Conservation (phyloP, 2,329 filamentous ascomycete genomes). For the Talaromyces amestolkiae region DNA sequence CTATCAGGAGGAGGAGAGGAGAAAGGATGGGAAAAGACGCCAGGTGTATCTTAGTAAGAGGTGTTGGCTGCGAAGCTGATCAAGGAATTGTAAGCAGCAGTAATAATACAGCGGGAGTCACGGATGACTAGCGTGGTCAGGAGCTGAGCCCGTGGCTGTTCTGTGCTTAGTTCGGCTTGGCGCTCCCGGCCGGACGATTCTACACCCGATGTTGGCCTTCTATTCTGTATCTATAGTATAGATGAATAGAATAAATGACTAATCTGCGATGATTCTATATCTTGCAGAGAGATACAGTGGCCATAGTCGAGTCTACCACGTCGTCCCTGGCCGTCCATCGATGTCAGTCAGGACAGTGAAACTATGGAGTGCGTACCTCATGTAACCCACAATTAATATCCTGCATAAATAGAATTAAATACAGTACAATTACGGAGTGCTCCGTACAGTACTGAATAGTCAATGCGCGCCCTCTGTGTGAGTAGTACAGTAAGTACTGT, state of each 20-base stretch:
- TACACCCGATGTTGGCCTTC: neutral
- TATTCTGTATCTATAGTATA: too few relatives aligned
- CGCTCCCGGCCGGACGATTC: neutral
- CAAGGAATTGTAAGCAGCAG: neutral
- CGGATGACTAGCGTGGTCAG: conserved; percentile 6
- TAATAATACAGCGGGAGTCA: neutral
- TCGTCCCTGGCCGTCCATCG: neutral
- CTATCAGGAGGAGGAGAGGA: neutral
- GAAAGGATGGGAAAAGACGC: neutral
- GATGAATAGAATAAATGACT: too few relatives aligned
- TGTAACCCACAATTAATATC: neutral
- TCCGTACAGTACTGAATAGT: neutral
- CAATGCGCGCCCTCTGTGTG: neutral
- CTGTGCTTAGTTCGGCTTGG: neutral
- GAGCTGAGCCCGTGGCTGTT: conserved; percentile 5
- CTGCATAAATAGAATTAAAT: neutral
- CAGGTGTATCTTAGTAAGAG: conserved; percentile 2
- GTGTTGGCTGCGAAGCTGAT: neutral
- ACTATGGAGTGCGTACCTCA: neutral
- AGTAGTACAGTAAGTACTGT: neutral
- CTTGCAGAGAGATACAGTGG: neutral
- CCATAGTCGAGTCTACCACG: neutral
- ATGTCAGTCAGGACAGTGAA: neutral
- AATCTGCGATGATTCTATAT: neutral
- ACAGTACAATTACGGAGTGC: neutral